Evolutionary conservation across 495 filamentous ascomycete genomes (phyloP).

Genomic region (Terfezia boudieri): DNA sequence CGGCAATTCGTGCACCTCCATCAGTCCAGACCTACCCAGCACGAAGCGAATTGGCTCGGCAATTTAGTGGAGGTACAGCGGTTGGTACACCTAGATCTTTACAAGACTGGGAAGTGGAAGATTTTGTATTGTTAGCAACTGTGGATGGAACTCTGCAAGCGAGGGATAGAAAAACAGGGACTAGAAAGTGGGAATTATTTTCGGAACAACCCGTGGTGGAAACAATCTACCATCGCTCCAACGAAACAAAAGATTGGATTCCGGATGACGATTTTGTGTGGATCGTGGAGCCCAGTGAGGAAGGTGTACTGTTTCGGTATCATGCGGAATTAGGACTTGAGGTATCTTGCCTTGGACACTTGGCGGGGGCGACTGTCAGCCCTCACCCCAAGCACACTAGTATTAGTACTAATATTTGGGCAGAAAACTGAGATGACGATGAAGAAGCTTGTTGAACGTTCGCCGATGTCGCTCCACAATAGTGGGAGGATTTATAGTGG

Average conservation of each 20-base stretch:
- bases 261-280: conserved; percentile 71
- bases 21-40: too few species aligned
- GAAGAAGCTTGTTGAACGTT: conserved; percentile 42
- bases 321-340: conserved; percentile 28
- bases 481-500: conserved; percentile 56
- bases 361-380: too few species aligned
- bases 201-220: conserved; percentile 71
- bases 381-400: too few species aligned
- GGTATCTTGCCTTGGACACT: conserved; percentile 22
- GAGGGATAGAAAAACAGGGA: conserved; percentile 65
- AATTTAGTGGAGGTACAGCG: too few species aligned
- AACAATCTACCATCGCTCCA: conserved; percentile 59
- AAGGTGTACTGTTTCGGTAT: conserved; percentile 80
- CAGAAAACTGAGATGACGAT: conserved; percentile 25
- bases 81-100: conserved; percentile 17
- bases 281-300: conserved; percentile 82
- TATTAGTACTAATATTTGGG: not conserved
- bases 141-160: conserved; percentile 93
- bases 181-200: conserved; percentile 61
- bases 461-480: conserved; percentile 23
- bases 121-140: conserved; percentile 98
- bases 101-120: conserved; percentile 98
- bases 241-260: conserved; percentile 34
- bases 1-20: too few species aligned
- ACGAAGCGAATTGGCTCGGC: too few species aligned